Percentiles rank a stretch among this genome's conserved stretches.
phyloP scores from a whole-genome alignment of 805 yeast genomes.

The Metschnikowia arizonensis region DNA sequence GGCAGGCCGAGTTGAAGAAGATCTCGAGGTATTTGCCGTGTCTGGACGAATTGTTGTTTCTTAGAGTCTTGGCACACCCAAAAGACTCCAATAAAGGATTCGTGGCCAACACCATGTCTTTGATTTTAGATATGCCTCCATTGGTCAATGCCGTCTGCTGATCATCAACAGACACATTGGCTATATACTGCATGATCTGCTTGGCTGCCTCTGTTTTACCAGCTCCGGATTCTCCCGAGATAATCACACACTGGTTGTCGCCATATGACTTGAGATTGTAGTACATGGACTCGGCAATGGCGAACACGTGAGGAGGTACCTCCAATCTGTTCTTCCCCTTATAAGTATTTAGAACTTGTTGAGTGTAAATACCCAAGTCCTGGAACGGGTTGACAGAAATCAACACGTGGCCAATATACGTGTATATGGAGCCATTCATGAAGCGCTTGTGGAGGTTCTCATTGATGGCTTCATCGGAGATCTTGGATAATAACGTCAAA shows the following conservation, averaged over 20 bases:
- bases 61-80: constrained; percentile 89
- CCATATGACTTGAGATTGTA: constrained; percentile 91
- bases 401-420: constrained; percentile 89
- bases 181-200: constrained; percentile 94
- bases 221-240: constrained; percentile 97
- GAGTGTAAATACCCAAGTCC: constrained; percentile 93
- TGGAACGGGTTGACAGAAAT: constrained; percentile 96
- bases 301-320: constrained; percentile 97
- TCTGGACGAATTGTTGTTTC: constrained; percentile 86
- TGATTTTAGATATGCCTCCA: constrained; percentile 67
- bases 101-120: constrained; percentile 97
- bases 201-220: constrained; percentile 98
- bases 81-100: constrained; percentile 87
- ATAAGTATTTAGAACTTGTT: constrained; percentile 66
- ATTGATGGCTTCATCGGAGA: constrained; percentile 87
- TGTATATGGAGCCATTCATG: constrained; percentile 83
- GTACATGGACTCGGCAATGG: constrained; percentile 96
- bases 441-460: constrained; percentile 88
- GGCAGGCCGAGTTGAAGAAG: constrained; percentile 65
- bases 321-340: constrained; percentile 91
- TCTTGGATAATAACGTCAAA: constrained; percentile 80
- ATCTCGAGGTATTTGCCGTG: constrained; percentile 94
- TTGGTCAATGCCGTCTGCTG: constrained; percentile 20
- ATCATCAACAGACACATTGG: constrained; percentile 70
- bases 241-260: constrained; percentile 95